A percentile compares a stretch with the other conserved stretches of the same genome.
Conservation (phyloP, 2,329 filamentous ascomycete genomes). For the Pseudogymnoascus sp. region DNA sequence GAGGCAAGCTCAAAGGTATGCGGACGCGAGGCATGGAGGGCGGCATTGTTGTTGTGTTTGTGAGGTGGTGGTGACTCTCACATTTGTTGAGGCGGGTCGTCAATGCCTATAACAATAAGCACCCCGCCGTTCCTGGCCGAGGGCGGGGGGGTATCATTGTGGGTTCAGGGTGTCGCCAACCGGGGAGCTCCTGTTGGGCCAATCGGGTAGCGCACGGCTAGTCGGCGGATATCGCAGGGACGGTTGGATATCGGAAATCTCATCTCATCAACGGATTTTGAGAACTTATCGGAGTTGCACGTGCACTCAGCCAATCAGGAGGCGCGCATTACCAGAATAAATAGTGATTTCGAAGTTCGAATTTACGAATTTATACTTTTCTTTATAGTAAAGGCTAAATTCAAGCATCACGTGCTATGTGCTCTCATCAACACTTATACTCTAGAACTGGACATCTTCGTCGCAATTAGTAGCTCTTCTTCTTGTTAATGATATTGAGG, state of each 20-base stretch:
- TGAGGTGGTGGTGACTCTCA: conserved; percentile 13
- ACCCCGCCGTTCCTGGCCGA: conserved; percentile 21
- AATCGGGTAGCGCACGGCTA: conserved; percentile 2
- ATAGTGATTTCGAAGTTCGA: background rate
- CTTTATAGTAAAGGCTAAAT: background rate
- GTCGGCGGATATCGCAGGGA: conserved; percentile 1
- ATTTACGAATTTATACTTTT: background rate
- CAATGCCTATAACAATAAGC: conserved; percentile 17
- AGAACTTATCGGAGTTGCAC: background rate
- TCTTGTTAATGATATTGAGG: no score
- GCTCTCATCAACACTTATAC: background rate
- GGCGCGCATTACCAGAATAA: background rate
- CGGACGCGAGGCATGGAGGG: conserved; percentile 28
- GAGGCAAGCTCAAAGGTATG: conserved; percentile 27
- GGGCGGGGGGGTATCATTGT: background rate
- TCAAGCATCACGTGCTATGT: background rate
- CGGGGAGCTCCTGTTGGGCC: conserved; percentile 1
- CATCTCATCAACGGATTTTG: background rate
- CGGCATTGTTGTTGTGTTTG: conserved; percentile 24
- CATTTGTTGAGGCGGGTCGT: conserved; percentile 12
- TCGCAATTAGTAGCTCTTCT: no score
- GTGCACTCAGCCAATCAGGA: background rate
- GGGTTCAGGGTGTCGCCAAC: background rate
- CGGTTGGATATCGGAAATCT: background rate
- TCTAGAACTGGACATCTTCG: background rate